phyloP scores from a whole-genome alignment of 225 moss, liverwort and hornwort genomes.

The Antitrichia curtipendula region DNA sequence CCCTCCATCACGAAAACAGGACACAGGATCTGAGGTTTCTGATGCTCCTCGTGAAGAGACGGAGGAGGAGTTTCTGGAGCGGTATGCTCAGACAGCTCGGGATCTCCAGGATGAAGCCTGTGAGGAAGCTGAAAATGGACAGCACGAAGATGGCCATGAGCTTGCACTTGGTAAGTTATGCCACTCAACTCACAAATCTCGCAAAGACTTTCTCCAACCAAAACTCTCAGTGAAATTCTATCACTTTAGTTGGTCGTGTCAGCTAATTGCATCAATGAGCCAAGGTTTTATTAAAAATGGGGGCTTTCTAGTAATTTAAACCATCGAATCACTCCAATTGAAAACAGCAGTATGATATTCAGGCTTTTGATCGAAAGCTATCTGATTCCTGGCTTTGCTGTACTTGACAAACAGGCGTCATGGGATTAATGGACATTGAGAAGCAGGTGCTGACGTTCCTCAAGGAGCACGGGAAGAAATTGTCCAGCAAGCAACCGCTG shows the following conservation, averaged over 20 bases:
- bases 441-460: slow-evolving; percentile 50
- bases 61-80: slow-evolving; percentile 72
- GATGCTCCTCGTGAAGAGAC: slow-evolving; percentile 55
- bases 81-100: slow-evolving; percentile 60
- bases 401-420: slow-evolving; percentile 10
- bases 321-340: background rate
- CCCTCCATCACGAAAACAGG: slow-evolving; percentile 14
- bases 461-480: slow-evolving; percentile 28
- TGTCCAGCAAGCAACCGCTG: slow-evolving; percentile 34
- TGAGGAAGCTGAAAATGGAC: slow-evolving; percentile 77
- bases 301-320: background rate
- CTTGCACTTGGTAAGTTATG: slow-evolving; percentile 46
- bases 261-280: background rate
- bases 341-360: background rate
- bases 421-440: slow-evolving; percentile 61
- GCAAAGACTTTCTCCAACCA: background rate
- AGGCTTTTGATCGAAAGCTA: background rate
- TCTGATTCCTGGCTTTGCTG: background rate
- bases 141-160: slow-evolving; percentile 79
- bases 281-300: background rate
- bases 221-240: background rate
- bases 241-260: background rate
- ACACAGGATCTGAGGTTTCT: slow-evolving; percentile 28
- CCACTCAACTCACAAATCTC: background rate
- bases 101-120: slow-evolving; percentile 63